phyloP scores from a whole-genome alignment of 495 filamentous ascomycete genomes.

The Platismatia glauca region DNA sequence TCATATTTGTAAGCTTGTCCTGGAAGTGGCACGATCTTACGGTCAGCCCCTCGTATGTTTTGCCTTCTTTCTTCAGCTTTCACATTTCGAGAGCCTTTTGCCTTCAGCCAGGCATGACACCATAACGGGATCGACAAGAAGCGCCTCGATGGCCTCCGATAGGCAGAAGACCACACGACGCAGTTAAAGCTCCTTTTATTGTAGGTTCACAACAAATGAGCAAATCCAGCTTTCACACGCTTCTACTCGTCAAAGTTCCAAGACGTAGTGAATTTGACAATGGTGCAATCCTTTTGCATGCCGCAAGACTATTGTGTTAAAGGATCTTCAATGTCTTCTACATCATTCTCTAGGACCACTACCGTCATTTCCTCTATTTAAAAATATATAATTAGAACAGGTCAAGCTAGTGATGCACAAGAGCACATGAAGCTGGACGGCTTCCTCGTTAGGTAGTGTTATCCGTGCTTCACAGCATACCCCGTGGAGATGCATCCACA shows the following conservation, averaged over 20 bases:
- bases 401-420: background rate
- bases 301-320: background rate
- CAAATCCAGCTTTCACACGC: background rate
- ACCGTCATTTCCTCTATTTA: background rate
- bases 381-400: background rate
- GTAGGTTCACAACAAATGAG: background rate
- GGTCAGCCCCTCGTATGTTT: background rate
- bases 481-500: background rate
- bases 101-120: background rate
- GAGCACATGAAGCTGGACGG: background rate
- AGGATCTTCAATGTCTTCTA: background rate
- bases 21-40: background rate
- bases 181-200: background rate
- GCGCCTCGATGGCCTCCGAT: background rate
- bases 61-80: background rate
- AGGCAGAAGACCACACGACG: background rate
- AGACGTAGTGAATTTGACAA: background rate
- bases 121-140: background rate
- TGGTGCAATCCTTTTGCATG: background rate
- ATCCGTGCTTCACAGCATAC: background rate
- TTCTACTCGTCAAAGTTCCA: background rate
- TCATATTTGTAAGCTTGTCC: background rate
- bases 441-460: background rate
- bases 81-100: background rate
- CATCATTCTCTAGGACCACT: background rate